These are phyloP conservation scores for Pulicaria dysenterica DNA, from an alignment of 129 eudicot genomes.

Conservation along the genomic window DNA sequence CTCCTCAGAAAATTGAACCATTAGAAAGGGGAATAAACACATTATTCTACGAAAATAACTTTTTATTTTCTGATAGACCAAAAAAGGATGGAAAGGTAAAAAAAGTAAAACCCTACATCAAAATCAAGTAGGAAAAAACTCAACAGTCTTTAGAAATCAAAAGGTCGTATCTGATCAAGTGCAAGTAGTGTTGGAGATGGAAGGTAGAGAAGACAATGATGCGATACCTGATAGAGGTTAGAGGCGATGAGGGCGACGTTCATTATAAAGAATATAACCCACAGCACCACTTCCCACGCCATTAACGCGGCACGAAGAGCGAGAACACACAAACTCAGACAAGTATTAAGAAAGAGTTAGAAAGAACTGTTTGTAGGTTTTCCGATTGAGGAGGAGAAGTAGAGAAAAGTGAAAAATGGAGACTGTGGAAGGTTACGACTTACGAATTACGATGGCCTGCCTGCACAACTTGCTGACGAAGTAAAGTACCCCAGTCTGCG, in stretches of 20 bases:
- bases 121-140: neutral
- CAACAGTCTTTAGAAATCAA: neutral
- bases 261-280: conserved; percentile 35
- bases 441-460: too few relatives aligned
- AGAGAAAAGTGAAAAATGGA: neutral
- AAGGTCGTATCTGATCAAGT: neutral
- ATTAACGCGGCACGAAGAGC: conserved; percentile 7
- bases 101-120: conserved; percentile 26
- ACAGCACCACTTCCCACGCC: conserved; percentile 38
- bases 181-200: neutral
- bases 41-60: neutral
- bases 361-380: neutral
- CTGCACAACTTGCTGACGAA: too few relatives aligned
- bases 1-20: neutral
- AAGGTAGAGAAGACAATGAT: neutral
- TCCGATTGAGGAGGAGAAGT: neutral
- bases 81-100: neutral
- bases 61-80: neutral
- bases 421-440: neutral
- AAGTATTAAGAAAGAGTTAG: neutral
- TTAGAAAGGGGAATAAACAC: neutral
- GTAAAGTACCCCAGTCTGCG: too few relatives aligned
- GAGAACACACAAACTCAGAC: neutral
- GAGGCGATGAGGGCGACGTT: conserved; percentile 40
- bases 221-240: conserved; percentile 38